Percentiles rank a stretch among this genome's conserved stretches.
phyloP scores from a whole-genome alignment of 2,329 filamentous ascomycete species.

The Colletotrichum endophyticum region DNA sequence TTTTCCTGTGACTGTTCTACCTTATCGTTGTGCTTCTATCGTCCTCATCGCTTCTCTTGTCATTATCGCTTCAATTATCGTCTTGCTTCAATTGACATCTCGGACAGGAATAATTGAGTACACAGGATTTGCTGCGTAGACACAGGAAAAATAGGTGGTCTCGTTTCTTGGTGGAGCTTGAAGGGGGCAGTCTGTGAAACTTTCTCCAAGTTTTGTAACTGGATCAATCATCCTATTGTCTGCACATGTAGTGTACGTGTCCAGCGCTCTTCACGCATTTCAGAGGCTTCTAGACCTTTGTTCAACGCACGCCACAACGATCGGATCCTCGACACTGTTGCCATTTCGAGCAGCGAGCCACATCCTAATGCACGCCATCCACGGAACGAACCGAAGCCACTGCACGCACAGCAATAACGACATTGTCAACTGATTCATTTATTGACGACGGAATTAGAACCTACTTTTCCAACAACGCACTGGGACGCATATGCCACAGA shows the following conservation, averaged over 20 bases:
- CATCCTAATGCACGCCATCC: neutral
- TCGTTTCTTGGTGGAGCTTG: neutral
- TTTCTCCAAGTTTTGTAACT: neutral
- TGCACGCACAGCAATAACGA: neutral
- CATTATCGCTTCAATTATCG: neutral
- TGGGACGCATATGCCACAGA: rapidly evolving
- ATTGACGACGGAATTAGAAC: rapidly evolving
- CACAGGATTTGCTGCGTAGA: no score
- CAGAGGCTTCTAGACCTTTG: neutral
- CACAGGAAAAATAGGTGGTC: no score
- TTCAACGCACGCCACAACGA: neutral
- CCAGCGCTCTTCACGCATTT: neutral
- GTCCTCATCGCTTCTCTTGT: no score
- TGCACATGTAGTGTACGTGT: no score
- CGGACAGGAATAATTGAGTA: no score
- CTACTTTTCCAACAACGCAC: rapidly evolving
- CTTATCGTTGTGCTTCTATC: no score
- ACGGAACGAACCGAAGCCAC: neutral
- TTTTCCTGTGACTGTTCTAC: no score
- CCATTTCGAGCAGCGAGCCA: neutral
- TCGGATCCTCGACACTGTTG: neutral
- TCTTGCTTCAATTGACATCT: no score
- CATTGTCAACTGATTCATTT: neutral
- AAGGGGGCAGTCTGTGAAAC: neutral
- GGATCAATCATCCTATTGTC: rapidly evolving